A percentile compares a stretch with the other conserved stretches of the same genome.
Conservation (phyloP, 2,329 filamentous ascomycete species). For the Neophaeococcomyces mojaviensis region DNA sequence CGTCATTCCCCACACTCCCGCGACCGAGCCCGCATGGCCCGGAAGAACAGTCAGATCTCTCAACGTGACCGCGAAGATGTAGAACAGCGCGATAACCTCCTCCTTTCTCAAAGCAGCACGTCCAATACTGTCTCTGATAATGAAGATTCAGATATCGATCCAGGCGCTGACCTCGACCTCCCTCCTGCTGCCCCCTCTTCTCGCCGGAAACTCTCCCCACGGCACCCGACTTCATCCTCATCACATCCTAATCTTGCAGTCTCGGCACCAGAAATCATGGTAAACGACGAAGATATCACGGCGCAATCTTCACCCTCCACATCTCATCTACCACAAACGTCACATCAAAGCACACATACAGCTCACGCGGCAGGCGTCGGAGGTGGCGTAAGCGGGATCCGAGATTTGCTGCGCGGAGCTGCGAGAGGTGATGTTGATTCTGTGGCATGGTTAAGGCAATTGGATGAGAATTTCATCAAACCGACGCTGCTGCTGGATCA, state of each 20-base stretch:
- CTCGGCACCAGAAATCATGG: conserved; percentile 17
- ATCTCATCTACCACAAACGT: conserved; percentile 14
- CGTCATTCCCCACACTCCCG: conserved; percentile 42
- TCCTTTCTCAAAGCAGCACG: conserved; percentile 42
- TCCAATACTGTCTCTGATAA: conserved; percentile 36
- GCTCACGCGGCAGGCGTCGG: conserved; percentile 25
- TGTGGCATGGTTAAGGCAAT: conserved; percentile 77
- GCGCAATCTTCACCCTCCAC: not conserved
- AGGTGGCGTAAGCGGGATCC: conserved; percentile 49
- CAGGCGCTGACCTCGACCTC: conserved; percentile 49
- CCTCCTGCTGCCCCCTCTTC: conserved; percentile 45
- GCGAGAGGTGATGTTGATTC: conserved; percentile 62
- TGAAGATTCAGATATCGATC: conserved; percentile 30
- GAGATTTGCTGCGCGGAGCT: conserved; percentile 67
- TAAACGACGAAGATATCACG: conserved; percentile 13
- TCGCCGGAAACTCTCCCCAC: conserved; percentile 34
- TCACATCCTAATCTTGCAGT: conserved; percentile 25
- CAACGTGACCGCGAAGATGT: conserved; percentile 40
- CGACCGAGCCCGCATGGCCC: conserved; percentile 16
- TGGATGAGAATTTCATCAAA: conserved; percentile 96
- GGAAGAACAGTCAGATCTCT: conserved; percentile 45
- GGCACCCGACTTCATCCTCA: conserved; percentile 17
- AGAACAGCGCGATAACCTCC: conserved; percentile 42
- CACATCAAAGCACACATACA: conserved; percentile 10
- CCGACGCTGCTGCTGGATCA: conserved; percentile 79